Evolutionary conservation across 257 asterid species (phyloP), one percentile per base, ranked within the genome.

Genomic region (Solanum paucissectum): DNA sequence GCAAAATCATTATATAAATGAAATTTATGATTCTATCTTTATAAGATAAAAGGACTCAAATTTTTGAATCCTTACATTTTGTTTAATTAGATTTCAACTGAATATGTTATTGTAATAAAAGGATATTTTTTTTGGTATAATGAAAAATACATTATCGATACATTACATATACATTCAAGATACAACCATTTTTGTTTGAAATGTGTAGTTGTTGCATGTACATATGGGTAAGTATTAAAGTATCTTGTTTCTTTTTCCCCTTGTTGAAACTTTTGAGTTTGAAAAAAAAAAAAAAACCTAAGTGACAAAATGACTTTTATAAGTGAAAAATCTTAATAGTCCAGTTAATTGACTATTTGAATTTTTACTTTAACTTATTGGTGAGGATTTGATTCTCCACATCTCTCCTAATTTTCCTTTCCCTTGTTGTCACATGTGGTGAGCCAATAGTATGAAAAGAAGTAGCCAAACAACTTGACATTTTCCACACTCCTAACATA

Each of bases 261-360:
- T 14, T 6, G 38, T 2, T 29, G 74, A 29, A 68, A 32, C 40
- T 29, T 32, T 71, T 32, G 42, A 33, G 81, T 73, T 73, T 2
- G 16, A 34, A 9, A 34, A 34, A 29, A 29, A 29, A 69, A 14
- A 72, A 5, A 10, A 18, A 27, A 25, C 3, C 0, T 0, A 8
- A 34, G 11, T 13, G 1, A 72, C 2, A 37, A 18, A 73, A 68
- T 73, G 81, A 69, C 23, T 14, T 32, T 18, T 12, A 34, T 5
- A 73, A 60, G 23, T 9, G 3, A 4, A 60, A 60, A 23, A 23
- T 4, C 1, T 62, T 62, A 62, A 2, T 62, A 1, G 0, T 23
- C 2, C 3, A 23, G 6, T 4, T 23, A 2, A 23, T 23, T 62
- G 0, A 60, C 3, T 23, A 62, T 7, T 9, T 62, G 0, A 23